A percentile compares a stretch with the other conserved stretches of the same genome.
phyloP scores from a whole-genome alignment of 2,329 filamentous ascomycete species.

The Dothideomycetes sp. region DNA sequence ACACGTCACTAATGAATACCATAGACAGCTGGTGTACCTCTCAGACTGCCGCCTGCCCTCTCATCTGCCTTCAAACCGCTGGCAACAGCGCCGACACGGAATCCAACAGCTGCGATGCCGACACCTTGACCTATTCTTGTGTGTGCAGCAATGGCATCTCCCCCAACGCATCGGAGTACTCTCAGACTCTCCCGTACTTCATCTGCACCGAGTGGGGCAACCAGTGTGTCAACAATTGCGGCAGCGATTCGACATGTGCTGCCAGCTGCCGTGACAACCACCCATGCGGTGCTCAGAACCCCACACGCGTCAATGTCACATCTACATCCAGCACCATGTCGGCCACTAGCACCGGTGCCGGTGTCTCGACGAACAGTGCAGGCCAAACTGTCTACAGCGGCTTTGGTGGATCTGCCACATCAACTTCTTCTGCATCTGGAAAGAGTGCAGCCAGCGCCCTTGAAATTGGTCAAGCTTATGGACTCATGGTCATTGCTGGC shows the following conservation, averaged over 20 bases:
- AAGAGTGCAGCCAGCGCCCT: slow-evolving; percentile 26
- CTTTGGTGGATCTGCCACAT: slow-evolving; percentile 23
- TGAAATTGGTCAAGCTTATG: slow-evolving; percentile 45
- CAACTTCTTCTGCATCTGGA: slow-evolving; percentile 7
- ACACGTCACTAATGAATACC: slow-evolving; percentile 13
- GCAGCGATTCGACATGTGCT: slow-evolving; percentile 46
- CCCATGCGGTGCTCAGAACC: slow-evolving; percentile 61
- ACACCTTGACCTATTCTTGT: slow-evolving; percentile 58
- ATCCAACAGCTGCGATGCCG: slow-evolving; percentile 56
- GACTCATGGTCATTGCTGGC: slow-evolving; percentile 42
- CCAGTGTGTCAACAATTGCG: slow-evolving; percentile 50
- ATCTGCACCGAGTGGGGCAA: slow-evolving; percentile 61
- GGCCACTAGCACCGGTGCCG: slow-evolving; percentile 22
- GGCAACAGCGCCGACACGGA: slow-evolving; percentile 33
- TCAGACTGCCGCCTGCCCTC: slow-evolving; percentile 54
- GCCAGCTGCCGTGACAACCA: slow-evolving; percentile 51
- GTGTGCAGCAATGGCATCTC: slow-evolving; percentile 55
- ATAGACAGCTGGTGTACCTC: slow-evolving; percentile 54
- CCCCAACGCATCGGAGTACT: slow-evolving; percentile 68
- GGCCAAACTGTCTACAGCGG: slow-evolving; percentile 32
- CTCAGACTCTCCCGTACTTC: slow-evolving; percentile 67
- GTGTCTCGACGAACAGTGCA: slow-evolving; percentile 14
- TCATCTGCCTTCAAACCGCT: slow-evolving; percentile 57
- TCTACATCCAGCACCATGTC: slow-evolving; percentile 35
- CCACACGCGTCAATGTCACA: slow-evolving; percentile 48